These are phyloP conservation scores for Backusella mclennaniae DNA, from an alignment of 192 early-diverging fungal genomes.

Conservation along the genomic window DNA sequence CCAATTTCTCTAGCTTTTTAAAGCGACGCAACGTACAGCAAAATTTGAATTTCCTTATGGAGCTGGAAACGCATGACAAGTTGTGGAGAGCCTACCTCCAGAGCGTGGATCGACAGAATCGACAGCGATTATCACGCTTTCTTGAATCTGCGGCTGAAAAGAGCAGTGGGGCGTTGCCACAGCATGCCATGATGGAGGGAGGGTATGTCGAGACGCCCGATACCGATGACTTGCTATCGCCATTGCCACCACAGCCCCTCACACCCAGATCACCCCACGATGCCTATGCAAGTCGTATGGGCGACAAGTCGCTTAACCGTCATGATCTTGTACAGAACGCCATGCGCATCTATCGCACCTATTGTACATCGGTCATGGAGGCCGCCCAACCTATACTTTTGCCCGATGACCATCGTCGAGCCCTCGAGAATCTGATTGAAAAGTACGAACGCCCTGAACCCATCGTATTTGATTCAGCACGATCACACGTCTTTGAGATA, in stretches of 20 bases:
- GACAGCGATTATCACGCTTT: background rate
- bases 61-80: slow-evolving; percentile 42
- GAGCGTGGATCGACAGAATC: slow-evolving; percentile 15
- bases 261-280: slow-evolving; percentile 14
- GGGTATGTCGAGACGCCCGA: slow-evolving; percentile 17
- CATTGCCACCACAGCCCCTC: background rate
- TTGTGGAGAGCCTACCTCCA: slow-evolving; percentile 33
- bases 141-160: slow-evolving; percentile 5
- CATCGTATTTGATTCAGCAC: slow-evolving; percentile 42
- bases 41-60: slow-evolving; percentile 43
- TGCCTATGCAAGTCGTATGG: slow-evolving; percentile 5
- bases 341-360: slow-evolving; percentile 30
- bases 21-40: slow-evolving; percentile 32
- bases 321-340: slow-evolving; percentile 38
- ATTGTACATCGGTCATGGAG: slow-evolving; percentile 26
- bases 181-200: background rate
- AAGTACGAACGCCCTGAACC: slow-evolving; percentile 42
- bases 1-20: slow-evolving; percentile 39
- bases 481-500: slow-evolving; percentile 42
- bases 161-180: background rate
- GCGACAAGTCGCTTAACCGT: slow-evolving; percentile 3
- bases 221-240: background rate
- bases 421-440: slow-evolving; percentile 38
- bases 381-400: slow-evolving; percentile 32
- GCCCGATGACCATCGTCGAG: slow-evolving; percentile 39